Evolutionary conservation across 176 grass and related monocot species (phyloP).

Genomic region (Zizania latifolia): DNA sequence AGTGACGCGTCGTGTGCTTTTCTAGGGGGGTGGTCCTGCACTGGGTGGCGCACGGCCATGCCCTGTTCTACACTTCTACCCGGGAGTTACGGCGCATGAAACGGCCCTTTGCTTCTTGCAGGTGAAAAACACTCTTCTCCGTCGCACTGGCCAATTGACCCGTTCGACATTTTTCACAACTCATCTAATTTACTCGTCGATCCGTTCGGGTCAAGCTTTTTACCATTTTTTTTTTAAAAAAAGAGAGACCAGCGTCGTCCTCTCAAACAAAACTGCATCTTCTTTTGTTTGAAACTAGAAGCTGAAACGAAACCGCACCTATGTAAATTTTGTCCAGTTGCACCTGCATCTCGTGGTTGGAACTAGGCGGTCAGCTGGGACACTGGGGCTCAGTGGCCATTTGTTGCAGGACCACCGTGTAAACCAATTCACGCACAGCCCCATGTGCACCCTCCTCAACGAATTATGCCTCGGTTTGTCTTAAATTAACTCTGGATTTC

Average conservation of each 20-base stretch:
- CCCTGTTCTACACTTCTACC: neutral
- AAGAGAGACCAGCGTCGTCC: neutral
- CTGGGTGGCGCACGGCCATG: neutral
- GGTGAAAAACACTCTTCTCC: conserved; percentile 16
- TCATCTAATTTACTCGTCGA: neutral
- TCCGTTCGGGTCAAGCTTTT: neutral
- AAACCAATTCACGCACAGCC: neutral
- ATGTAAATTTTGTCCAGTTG: neutral
- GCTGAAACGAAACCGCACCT: neutral
- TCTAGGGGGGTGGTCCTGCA: too few relatives aligned
- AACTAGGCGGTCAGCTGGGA: neutral
- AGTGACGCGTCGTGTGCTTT: neutral
- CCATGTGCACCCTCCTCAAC: conserved; percentile 14
- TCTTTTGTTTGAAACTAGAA: neutral
- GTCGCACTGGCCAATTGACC: neutral
- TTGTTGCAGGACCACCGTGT: conserved; percentile 23
- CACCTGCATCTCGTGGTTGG: neutral
- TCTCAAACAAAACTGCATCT: neutral
- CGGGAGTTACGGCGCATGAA: neutral
- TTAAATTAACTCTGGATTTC: neutral
- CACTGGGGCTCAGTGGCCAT: neutral
- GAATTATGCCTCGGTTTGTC: neutral
- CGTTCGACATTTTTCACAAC: neutral
- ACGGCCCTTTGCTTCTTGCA: neutral
- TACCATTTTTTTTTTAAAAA: neutral